Base-by-base conservation (phyloP, 148 eudicot genomes). In the Camellia sinensis region DNA sequence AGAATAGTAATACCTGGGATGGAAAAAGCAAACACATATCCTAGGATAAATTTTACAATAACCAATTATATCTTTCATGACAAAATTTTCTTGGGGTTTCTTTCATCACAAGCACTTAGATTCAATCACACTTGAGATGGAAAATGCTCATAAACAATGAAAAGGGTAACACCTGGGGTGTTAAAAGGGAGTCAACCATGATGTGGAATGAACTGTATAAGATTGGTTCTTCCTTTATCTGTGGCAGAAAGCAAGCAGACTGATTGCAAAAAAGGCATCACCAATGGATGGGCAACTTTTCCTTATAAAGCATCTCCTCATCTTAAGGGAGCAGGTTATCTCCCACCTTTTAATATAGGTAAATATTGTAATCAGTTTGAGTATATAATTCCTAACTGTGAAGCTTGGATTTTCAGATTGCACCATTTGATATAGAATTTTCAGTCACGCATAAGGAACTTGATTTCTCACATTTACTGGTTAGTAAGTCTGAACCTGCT, bases 391-490 rank as follows among this genome's bases (percentile, higher is more conserved):
- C 63, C 82, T 88, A 69, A 91, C 78, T 77, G 66, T 57, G 74
- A 82, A 80, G 56, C 75, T 77, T 84, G 53, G 45, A 62, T 78
- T 77, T 91, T 83, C 97, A 96, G 99, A 96, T 96, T 89, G 99
- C 94, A 18, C 99, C 99, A 57, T 96, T 93, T 85, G 98, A 96
- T 80, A 96, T 96, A 22, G 99, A 96, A 90, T 96, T 93, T 84
- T 91, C 98, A 81, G 98, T 90, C 65, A 96, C 99, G 19, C 94
- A 93, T 75, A 96, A 96, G 87, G 99, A 96, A 90, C 97, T 96
- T 48, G 99, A 96, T 87, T 96, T 96, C 90, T 93, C 98, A 43
- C 99, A 93, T 89, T 89, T 93, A 83, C 90, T 93, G 99, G 99
- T 96, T 67, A 88, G 91, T 90, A 81, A 62, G 40, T 77, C 44